Percentiles rank a stretch among this genome's conserved stretches.
Conservation (phyloP, 2,329 filamentous ascomycete species). For the Nemania sp. region DNA sequence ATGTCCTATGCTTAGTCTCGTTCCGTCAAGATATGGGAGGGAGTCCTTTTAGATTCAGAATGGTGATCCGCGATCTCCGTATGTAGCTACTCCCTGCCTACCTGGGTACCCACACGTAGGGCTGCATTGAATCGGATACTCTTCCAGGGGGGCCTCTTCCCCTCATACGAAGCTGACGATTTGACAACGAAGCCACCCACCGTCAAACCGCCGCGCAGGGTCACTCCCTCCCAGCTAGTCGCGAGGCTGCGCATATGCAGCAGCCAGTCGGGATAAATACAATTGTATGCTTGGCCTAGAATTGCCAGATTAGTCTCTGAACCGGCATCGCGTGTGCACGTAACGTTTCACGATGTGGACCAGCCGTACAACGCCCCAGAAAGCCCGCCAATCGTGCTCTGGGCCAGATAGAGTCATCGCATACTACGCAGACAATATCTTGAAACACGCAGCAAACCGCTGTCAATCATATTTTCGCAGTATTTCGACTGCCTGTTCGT, state of each 20-base stretch:
- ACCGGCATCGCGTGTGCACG: constrained; percentile 30
- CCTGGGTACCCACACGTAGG: constrained; percentile 6
- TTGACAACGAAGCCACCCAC: not conserved
- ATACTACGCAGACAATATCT: too few relatives aligned
- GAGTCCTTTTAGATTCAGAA: not conserved
- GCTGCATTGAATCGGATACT: constrained; percentile 11
- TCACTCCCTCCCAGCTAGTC: not conserved
- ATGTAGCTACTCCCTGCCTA: not conserved
- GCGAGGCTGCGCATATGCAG: not conserved
- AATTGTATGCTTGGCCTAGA: not conserved
- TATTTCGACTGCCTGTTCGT: constrained; percentile 67
- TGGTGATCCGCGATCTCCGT: not conserved
- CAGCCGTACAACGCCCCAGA: too few relatives aligned
- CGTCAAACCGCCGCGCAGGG: not conserved
- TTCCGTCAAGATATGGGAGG: not conserved
- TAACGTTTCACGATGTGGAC: constrained; percentile 60
- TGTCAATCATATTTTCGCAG: constrained; percentile 75
- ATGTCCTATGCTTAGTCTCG: too few relatives aligned
- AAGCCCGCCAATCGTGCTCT: too few relatives aligned
- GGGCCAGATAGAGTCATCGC: too few relatives aligned
- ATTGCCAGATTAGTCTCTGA: constrained; percentile 11
- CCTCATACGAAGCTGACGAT: not conserved
- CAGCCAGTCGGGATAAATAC: not conserved
- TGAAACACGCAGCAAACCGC: constrained; percentile 66
- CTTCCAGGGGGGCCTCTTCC: not conserved